Evolutionary conservation across 805 yeast genomes (phyloP).

Genomic region (Spathaspora sp.): DNA sequence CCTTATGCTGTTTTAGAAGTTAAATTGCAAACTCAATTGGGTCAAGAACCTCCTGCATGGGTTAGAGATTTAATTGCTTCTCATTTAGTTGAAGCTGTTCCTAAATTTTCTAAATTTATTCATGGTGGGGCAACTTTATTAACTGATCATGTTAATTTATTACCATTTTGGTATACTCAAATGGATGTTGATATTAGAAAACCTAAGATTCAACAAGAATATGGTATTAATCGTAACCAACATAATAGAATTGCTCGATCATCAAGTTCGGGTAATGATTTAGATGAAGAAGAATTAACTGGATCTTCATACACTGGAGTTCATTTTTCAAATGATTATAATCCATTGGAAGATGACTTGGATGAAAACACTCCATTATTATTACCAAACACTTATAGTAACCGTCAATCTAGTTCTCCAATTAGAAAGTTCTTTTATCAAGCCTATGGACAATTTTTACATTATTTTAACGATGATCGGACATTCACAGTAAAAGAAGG

Average conservation of each 20-base stretch:
- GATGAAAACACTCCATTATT: slow-evolving; percentile 42
- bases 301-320: slow-evolving; percentile 30
- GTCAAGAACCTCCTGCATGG: slow-evolving; percentile 99
- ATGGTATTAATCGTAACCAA: slow-evolving; percentile 55
- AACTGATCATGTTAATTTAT: slow-evolving; percentile 75
- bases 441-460: slow-evolving; percentile 33
- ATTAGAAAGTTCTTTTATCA: slow-evolving; percentile 28
- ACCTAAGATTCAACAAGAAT: slow-evolving; percentile 60
- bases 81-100: slow-evolving; percentile 96
- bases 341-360: slow-evolving; percentile 49
- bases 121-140: slow-evolving; percentile 94
- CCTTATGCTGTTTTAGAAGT: slow-evolving; percentile 98
- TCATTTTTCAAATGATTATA: slow-evolving; percentile 42
- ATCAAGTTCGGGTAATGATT: slow-evolving; percentile 49
- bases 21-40: slow-evolving; percentile 93
- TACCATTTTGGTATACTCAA: slow-evolving; percentile 98
- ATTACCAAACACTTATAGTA: slow-evolving; percentile 32
- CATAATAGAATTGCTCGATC: slow-evolving; percentile 17
- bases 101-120: slow-evolving; percentile 94
- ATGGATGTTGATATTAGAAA: slow-evolving; percentile 94
- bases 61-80: slow-evolving; percentile 86
- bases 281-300: slow-evolving; percentile 66
- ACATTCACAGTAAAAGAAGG: slow-evolving; percentile 43
- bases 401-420: slow-evolving; percentile 25
- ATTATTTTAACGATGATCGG: slow-evolving; percentile 43